A percentile compares a stretch with the other conserved stretches of the same genome.
Evolutionary conservation across 768 basidiomycete species (phyloP).

Genomic region (Lactarius sanguifluus): DNA sequence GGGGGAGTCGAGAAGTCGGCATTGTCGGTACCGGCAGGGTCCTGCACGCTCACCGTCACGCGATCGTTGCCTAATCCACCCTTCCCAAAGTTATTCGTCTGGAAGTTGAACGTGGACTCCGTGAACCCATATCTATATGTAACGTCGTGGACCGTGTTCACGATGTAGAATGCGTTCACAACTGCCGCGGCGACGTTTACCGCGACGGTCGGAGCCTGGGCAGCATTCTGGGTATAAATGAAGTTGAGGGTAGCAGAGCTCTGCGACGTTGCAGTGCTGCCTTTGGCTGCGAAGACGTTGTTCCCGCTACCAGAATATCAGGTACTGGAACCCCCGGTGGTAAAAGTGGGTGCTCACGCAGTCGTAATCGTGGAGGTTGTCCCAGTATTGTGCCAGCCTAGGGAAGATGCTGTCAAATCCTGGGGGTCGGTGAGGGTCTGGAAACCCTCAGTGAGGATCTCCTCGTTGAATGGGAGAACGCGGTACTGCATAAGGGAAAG

Average conservation of each 20-base stretch:
- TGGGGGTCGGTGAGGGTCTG: slow-evolving; percentile 51
- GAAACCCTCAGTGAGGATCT: slow-evolving; percentile 53
- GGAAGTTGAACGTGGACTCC: slow-evolving; percentile 60
- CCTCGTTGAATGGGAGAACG: slow-evolving; percentile 53
- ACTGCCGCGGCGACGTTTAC: slow-evolving; percentile 55
- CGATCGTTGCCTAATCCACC: slow-evolving; percentile 53
- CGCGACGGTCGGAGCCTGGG: slow-evolving; percentile 41
- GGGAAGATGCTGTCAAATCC: slow-evolving; percentile 53
- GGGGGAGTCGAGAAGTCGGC: slow-evolving; percentile 47
- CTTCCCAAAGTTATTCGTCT: slow-evolving; percentile 52
- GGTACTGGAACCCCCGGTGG: too few species aligned
- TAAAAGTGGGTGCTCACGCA: slow-evolving; percentile 18
- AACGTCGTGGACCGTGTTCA: slow-evolving; percentile 59
- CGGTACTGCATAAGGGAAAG: slow-evolving; percentile 37
- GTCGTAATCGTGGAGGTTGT: slow-evolving; percentile 40
- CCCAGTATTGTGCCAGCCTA: slow-evolving; percentile 52
- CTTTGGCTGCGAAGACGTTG: slow-evolving; percentile 37
- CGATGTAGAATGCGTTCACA: slow-evolving; percentile 58
- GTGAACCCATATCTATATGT: slow-evolving; percentile 58
- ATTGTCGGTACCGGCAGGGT: slow-evolving; percentile 46
- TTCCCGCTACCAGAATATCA: slow-evolving; percentile 36
- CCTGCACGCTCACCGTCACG: slow-evolving; percentile 53
- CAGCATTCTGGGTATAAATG: slow-evolving; percentile 39
- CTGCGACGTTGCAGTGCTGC: slow-evolving; percentile 37
- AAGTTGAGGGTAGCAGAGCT: slow-evolving; percentile 43